Evolutionary conservation across 169 alveolate species (phyloP).

Genomic region (Eimeria zaria): DNA sequence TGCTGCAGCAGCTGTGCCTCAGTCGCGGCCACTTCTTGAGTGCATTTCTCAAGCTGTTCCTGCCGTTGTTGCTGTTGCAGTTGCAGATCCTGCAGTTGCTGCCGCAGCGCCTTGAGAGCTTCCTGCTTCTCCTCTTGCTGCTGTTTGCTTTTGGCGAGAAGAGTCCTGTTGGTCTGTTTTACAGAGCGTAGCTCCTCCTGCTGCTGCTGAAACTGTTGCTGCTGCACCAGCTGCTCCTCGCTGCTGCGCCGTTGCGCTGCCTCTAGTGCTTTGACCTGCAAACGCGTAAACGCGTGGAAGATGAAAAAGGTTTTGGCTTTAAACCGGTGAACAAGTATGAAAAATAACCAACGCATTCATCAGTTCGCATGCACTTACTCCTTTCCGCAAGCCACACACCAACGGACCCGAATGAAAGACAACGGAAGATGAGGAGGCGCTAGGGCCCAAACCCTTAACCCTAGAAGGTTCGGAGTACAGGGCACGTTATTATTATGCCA

Average conservation of each 20-base stretch:
- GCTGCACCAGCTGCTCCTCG: constrained; percentile 69
- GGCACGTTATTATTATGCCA: background rate
- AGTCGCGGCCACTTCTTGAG: constrained; percentile 27
- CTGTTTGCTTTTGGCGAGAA: constrained; percentile 47
- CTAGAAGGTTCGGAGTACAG: background rate
- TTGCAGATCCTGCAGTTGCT: constrained; percentile 61
- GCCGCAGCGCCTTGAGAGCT: constrained; percentile 35
- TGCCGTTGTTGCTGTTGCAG: constrained; percentile 51
- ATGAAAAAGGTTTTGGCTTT: background rate
- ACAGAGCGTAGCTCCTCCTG: constrained; percentile 64
- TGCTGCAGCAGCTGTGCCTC: constrained; percentile 62
- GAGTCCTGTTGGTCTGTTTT: constrained; percentile 28
- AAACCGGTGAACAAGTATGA: background rate
- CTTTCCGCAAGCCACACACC: background rate
- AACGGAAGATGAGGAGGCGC: background rate
- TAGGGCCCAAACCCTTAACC: background rate
- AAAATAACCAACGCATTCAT: background rate
- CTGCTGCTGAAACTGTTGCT: constrained; percentile 59
- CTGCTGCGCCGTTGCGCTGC: constrained; percentile 71
- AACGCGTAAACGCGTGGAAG: background rate
- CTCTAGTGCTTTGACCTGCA: constrained; percentile 40
- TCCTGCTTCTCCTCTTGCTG: constrained; percentile 76
- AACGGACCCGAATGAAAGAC: background rate
- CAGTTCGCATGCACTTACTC: background rate
- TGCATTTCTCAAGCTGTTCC: constrained; percentile 40